Evolutionary conservation across 805 yeast species (phyloP).

Genomic region (Myxozyma geophila): DNA sequence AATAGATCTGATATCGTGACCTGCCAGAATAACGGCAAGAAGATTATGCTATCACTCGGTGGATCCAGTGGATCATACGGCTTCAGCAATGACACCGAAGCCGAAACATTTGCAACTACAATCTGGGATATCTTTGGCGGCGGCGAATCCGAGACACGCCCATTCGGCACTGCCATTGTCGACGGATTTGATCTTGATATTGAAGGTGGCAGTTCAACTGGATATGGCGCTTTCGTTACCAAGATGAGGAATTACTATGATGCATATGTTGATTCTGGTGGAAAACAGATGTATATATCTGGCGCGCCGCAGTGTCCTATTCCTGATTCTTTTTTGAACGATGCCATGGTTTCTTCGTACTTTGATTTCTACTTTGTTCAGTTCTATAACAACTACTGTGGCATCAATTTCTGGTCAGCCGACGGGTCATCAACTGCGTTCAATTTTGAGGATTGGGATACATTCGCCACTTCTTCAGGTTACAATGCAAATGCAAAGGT

Average conservation of each 20-base stretch:
- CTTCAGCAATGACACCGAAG: constrained; percentile 53
- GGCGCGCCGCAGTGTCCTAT: constrained; percentile 73
- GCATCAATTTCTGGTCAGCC: constrained; percentile 37
- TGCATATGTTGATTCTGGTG: constrained; percentile 34
- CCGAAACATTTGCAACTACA: constrained; percentile 50
- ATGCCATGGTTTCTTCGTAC: constrained; percentile 50
- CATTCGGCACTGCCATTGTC: constrained; percentile 59
- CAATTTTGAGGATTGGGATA: constrained; percentile 61
- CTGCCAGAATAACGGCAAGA: constrained; percentile 76
- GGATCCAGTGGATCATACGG: constrained; percentile 61
- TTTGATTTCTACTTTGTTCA: constrained; percentile 67
- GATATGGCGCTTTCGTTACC: constrained; percentile 55
- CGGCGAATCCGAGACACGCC: constrained; percentile 41
- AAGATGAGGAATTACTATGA: constrained; percentile 46
- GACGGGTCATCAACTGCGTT: constrained; percentile 29
- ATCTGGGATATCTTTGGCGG: constrained; percentile 59
- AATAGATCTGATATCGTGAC: constrained; percentile 58
- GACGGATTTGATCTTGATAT: constrained; percentile 75
- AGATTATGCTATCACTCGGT: constrained; percentile 67
- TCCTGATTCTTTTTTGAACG: constrained; percentile 58
- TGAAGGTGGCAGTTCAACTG: constrained; percentile 55
- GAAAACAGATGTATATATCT: constrained; percentile 56
- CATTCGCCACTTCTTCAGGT: constrained; percentile 57
- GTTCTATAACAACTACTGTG: constrained; percentile 65
- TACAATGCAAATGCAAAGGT: constrained; percentile 57